Percentiles rank a stretch among this genome's conserved stretches.
Evolutionary conservation across 1,284 basidiomycete species (phyloP).

Genomic region (Fomes fomentarius): DNA sequence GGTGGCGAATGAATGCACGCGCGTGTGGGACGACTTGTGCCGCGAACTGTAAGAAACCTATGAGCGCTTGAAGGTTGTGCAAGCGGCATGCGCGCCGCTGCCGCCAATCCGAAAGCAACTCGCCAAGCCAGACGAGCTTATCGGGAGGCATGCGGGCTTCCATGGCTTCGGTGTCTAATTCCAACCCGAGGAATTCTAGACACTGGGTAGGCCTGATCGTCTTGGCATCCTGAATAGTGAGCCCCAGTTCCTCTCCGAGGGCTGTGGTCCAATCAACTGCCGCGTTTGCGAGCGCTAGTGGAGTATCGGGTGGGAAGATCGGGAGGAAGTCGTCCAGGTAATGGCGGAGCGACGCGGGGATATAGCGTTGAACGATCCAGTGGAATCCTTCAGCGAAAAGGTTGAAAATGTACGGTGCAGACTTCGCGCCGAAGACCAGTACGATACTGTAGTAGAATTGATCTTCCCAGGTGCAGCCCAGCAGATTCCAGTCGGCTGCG

Average conservation of each 20-base stretch:
- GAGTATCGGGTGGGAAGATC: conserved; percentile 1
- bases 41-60: conserved; percentile 9
- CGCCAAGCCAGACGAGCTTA: conserved; percentile 6
- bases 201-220: neutral
- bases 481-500: conserved; percentile 34
- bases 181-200: conserved; percentile 9
- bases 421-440: conserved; percentile 25
- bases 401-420: conserved; percentile 45
- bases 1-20: conserved; percentile 1
- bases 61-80: conserved; percentile 6
- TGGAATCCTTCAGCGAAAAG: conserved; percentile 39
- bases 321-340: conserved; percentile 12
- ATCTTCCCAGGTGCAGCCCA: conserved; percentile 37
- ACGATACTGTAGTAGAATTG: conserved; percentile 36
- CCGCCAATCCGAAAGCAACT: neutral
- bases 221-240: conserved; percentile 1
- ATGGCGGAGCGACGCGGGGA: conserved; percentile 1
- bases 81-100: neutral
- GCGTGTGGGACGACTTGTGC: conserved; percentile 8
- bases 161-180: conserved; percentile 9
- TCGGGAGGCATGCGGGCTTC: conserved; percentile 6
- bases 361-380: conserved; percentile 35
- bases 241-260: conserved; percentile 3
- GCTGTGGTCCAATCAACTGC: conserved; percentile 4
- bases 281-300: neutral